Base-by-base conservation (phyloP, 208 protist species). In the Leishmania guyanensis region DNA sequence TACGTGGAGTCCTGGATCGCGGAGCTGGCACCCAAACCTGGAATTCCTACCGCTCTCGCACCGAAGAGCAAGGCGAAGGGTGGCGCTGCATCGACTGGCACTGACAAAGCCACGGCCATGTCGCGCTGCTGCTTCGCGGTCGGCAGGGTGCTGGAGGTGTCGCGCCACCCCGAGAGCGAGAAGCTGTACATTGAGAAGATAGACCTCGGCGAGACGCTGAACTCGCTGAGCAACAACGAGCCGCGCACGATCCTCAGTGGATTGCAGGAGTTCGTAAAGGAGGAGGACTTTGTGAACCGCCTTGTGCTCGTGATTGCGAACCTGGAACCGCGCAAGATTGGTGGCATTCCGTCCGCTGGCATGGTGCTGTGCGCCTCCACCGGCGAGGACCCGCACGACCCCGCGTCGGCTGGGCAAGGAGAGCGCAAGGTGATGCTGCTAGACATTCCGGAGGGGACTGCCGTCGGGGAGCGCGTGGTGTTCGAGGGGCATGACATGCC, bases 181-280 rank as follows among this genome's bases (percentile, higher is more conserved):
- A 93, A 94, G 81, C 89, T 98, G 17, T 98, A 93, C 87, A 89
- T 99, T 77, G 97, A 99, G 89, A 90, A 98, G 86, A 98, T 98
- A 64, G 97, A 98, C 82, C 79, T 99, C 56, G 97, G 97, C 48
- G 90, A 95, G 62, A 96, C 90, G 69, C 84, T 92, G 51, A 94
- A 94, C 80, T 81, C 86, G 22, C 74, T 90, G 46, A 91, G 84
- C 78, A 80, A 82, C 76, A 83, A 87, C 62, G 89, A 91, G 58
- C 94, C 95, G 10, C 94, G 97, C 82, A 97, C 94, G 9, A 97
- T 99, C 56, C 90, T 98, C 68, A 97, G 91, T 78, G 98, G 98
- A 43, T 80, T 99, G 80, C 93, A 97, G 77, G 92, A 96, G 84
- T 90, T 95, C 80, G 87, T 98, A 33, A 94, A 82, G 78, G 81